Percentiles rank a stretch among this genome's conserved stretches.
Evolutionary conservation across 2,329 filamentous ascomycete genomes (phyloP).

Genomic region (Passalora sequoiae): DNA sequence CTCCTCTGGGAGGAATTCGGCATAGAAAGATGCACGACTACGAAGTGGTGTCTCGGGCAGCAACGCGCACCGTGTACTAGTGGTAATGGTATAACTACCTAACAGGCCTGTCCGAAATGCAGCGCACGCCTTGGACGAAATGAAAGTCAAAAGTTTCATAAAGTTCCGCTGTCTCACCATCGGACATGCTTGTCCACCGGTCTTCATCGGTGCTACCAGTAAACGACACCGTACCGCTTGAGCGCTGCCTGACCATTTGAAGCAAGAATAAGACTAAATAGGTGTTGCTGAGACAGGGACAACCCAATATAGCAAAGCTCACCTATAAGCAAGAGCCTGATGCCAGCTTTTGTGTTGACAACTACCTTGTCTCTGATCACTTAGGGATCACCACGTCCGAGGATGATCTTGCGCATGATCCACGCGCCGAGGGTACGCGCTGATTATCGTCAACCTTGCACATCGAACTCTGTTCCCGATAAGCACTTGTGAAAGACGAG

Average conservation of each 20-base stretch:
- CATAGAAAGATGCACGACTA: conserved; percentile 4
- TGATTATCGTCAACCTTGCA: neutral
- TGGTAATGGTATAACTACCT: neutral
- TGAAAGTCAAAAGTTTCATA: neutral
- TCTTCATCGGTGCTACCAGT: neutral
- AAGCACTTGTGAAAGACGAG: conserved; percentile 1
- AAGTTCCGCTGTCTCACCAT: neutral
- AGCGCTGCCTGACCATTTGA: neutral
- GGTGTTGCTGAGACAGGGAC: neutral
- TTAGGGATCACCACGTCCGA: neutral
- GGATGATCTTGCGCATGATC: conserved; percentile 5
- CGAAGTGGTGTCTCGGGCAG: conserved; percentile 2
- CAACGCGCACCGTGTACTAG: conserved; percentile 6
- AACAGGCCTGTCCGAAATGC: neutral
- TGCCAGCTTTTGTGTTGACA: neutral
- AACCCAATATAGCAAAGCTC: neutral
- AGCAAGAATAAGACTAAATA: neutral
- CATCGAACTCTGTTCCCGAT: conserved; percentile 6
- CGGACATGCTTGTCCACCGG: neutral
- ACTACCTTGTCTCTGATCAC: conserved; percentile 3
- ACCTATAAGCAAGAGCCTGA: neutral
- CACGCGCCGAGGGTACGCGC: neutral
- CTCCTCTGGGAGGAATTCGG: conserved; percentile 6
- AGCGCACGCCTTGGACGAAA: neutral
- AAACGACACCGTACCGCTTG: neutral